A percentile compares a stretch with the other conserved stretches of the same genome.
These are phyloP conservation scores for Talaromyces liani DNA, from an alignment of 495 filamentous ascomycete species.

Conservation along the genomic window DNA sequence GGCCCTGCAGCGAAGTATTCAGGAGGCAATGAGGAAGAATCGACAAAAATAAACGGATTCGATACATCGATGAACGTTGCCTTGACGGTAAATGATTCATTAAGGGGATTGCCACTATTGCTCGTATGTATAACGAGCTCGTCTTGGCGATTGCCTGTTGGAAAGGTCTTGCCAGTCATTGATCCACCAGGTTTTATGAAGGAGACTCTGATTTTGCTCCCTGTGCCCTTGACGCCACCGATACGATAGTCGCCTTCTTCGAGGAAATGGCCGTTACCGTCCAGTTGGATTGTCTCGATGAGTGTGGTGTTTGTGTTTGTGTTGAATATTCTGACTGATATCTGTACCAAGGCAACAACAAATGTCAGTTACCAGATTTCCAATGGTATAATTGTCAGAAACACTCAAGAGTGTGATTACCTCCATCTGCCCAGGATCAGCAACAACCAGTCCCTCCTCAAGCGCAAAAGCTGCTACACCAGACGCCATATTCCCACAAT, in stretches of 20 bases:
- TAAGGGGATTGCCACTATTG: not conserved
- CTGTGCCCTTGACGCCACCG: slow-evolving; percentile 18
- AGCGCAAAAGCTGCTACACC: slow-evolving; percentile 30
- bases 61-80: slow-evolving; percentile 25
- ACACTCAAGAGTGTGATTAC: slow-evolving; percentile 5
- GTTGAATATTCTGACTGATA: slow-evolving; percentile 23
- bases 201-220: slow-evolving; percentile 19
- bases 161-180: slow-evolving; percentile 27
- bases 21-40: slow-evolving; percentile 15
- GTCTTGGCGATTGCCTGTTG: slow-evolving; percentile 17
- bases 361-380: not conserved
- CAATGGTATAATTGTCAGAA: not conserved
- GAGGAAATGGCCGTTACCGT: slow-evolving; percentile 14
- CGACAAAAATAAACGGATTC: slow-evolving; percentile 29
- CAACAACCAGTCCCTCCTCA: slow-evolving; percentile 24
- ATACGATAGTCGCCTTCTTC: slow-evolving; percentile 22
- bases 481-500: slow-evolving; percentile 33
- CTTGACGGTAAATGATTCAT: slow-evolving; percentile 11
- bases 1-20: slow-evolving; percentile 1
- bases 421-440: slow-evolving; percentile 15
- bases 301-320: slow-evolving; percentile 23
- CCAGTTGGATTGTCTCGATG: slow-evolving; percentile 20
- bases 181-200: slow-evolving; percentile 24
- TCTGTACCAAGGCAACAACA: slow-evolving; percentile 8
- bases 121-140: slow-evolving; percentile 11